These are phyloP conservation scores for Epichloe sp. DNA, from an alignment of 2,329 filamentous ascomycete species.

Conservation along the genomic window DNA sequence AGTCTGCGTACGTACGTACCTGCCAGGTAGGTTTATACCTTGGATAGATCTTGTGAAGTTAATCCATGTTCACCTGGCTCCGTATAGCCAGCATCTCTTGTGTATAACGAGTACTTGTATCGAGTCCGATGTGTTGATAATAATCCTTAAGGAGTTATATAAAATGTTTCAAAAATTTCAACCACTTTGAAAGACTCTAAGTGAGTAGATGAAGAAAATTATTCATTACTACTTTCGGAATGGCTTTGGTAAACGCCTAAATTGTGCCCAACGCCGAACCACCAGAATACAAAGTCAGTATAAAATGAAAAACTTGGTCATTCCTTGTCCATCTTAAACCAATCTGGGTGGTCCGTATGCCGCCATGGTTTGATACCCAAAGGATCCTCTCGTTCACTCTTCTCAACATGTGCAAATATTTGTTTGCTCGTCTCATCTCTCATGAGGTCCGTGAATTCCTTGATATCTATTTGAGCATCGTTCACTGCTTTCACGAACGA, in stretches of 20 bases:
- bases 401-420: constrained; percentile 37
- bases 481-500: constrained; percentile 34
- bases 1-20: no score
- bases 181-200: not conserved
- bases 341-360: constrained; percentile 45
- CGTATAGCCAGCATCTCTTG: no score
- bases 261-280: not conserved
- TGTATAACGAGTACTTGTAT: no score
- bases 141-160: no score
- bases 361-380: constrained; percentile 46
- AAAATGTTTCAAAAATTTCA: not conserved
- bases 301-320: constrained; percentile 1
- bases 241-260: not conserved
- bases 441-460: constrained; percentile 35
- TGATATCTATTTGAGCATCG: constrained; percentile 36
- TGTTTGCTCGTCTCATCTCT: constrained; percentile 32
- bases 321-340: constrained; percentile 29
- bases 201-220: not conserved
- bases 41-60: no score
- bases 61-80: no score
- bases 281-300: not conserved
- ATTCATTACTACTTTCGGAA: not conserved
- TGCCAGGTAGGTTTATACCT: no score
- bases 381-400: constrained; percentile 41
- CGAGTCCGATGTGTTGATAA: no score